Evolutionary conservation across 2,329 filamentous ascomycete genomes (phyloP), one percentile per base, ranked within the genome.

Genomic region (Fusarium falciforme): DNA sequence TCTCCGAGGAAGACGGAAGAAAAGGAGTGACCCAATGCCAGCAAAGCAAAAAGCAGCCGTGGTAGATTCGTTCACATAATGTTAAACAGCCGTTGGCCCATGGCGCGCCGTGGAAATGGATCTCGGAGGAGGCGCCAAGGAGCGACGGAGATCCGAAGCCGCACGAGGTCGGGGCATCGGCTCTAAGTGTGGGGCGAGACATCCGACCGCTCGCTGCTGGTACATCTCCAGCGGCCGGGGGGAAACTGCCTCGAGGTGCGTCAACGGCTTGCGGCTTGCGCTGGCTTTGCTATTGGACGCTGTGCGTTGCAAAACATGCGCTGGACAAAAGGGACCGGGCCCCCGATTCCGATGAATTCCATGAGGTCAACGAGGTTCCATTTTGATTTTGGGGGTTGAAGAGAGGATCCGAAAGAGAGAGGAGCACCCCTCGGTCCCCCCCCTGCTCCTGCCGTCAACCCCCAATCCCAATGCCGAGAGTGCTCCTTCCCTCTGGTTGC

Each of bases 101-200:
- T 49, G 33, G 29, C 31, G 27, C 64, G 40, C 25, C 27, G 47
- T 52, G 47, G 47, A 52, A 52, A 52, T 52, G 47, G 47, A 64
- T 33, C 55, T 73, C 66, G 73, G 74, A 76, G 66, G 66, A 72
- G 58, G 54, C 64, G 57, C 68, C 35, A 75, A 67, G 57, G 7
- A 67, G 62, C 66, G 68, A 67, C 76, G 75, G 76, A 78, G 76
- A 65, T 76, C 75, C 76, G 76, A 78, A 76, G 70, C 69, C 66
- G 68, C 35, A 57, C 60, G 25, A 64, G 72, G 69, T 78, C 76
- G 76, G 76, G 71, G 72, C 65, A 77, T 78, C 76, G 76, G 76
- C 67, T 78, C 67, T 78, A 78, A 78, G 64, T 68, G 67, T 75
- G 68, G 76, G 73, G 76, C 60, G 29, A 62, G 62, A 61, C 59